Conservation (phyloP, 768 basidiomycete genomes). For the Rubroboletus satanas region DNA sequence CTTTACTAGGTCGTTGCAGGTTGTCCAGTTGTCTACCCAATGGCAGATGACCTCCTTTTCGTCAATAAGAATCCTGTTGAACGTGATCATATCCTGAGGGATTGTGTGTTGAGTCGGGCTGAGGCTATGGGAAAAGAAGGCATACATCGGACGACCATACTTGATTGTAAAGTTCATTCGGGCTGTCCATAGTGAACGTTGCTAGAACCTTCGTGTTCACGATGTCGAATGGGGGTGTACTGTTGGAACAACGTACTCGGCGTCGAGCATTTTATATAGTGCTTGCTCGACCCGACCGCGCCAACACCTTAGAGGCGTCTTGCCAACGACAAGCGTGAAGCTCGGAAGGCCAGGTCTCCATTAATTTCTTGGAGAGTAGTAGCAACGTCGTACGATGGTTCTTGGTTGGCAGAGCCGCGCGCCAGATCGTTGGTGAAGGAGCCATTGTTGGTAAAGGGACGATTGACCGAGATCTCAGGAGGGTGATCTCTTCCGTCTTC, state of each 20-base stretch:
- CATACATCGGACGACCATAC: constrained; percentile 1
- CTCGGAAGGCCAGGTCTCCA: not conserved
- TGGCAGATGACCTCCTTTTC: not conserved
- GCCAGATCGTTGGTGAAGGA: constrained; percentile 1
- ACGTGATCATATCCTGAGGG: not conserved
- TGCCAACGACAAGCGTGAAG: not conserved
- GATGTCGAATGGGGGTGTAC: not conserved
- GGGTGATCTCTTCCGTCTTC: not conserved
- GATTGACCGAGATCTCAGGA: not conserved
- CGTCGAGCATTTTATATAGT: constrained; percentile 3
- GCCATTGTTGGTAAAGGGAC: not conserved
- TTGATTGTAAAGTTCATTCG: not conserved
- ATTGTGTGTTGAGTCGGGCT: not conserved
- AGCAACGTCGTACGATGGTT: not conserved
- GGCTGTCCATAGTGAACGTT: not conserved
- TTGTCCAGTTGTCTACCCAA: not conserved
- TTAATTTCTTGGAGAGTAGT: not conserved
- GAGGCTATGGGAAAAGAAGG: not conserved
- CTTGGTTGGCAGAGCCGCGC: constrained; percentile 2
- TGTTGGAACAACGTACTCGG: not conserved
- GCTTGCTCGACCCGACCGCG: not conserved
- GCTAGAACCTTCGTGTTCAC: not conserved
- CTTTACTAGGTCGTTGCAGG: not conserved
- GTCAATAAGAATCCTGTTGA: constrained; percentile 2
- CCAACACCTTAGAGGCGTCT: not conserved